phyloP scores from a whole-genome alignment of 1,139 yeast genomes.

The Hansenula anomala region DNA sequence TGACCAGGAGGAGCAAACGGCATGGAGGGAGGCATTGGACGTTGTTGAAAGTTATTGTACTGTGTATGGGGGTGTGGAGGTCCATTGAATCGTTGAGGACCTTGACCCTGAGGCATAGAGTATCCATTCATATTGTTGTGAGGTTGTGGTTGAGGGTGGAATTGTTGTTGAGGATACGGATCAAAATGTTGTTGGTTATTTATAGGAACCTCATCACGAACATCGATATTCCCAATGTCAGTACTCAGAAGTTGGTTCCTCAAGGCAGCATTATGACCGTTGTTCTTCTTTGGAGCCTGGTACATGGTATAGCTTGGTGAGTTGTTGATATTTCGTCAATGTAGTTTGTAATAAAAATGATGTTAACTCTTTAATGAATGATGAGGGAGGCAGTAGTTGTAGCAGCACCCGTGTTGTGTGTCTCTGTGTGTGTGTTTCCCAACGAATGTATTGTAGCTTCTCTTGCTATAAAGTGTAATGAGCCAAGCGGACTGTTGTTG shows the following conservation, averaged over 20 bases:
- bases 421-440: no score
- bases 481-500: no score
- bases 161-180: neutral
- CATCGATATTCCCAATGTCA: conserved; percentile 36
- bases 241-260: conserved; percentile 30
- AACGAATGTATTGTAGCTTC: no score
- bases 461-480: no score
- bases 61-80: conserved; percentile 1
- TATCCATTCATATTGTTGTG: neutral
- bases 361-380: no score
- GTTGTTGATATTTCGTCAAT: no score
- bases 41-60: conserved; percentile 3
- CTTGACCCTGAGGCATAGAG: no score
- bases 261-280: conserved; percentile 10
- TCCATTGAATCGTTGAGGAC: no score
- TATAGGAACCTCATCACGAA: conserved; percentile 32
- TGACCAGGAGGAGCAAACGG: neutral
- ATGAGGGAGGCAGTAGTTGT: no score
- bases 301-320: no score
- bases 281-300: conserved; percentile 6
- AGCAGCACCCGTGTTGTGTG: no score
- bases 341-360: no score
- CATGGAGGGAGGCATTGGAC: conserved; percentile 3
- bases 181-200: conserved; percentile 5
- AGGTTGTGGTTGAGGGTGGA: neutral